Conservation (phyloP, 2,329 filamentous ascomycete species). For the Penicillium occitanis region DNA sequence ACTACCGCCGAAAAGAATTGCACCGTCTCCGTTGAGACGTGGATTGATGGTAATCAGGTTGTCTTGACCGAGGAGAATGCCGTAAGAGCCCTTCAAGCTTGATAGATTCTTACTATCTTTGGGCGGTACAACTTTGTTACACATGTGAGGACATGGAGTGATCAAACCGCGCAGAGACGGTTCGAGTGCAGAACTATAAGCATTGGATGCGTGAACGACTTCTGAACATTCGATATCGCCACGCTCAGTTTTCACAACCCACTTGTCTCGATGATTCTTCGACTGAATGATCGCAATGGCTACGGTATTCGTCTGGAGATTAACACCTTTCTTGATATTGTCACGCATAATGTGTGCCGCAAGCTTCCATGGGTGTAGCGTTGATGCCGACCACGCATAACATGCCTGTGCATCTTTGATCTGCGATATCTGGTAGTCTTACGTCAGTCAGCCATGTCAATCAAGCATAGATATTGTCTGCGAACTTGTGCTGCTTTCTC, state of each 20-base stretch:
- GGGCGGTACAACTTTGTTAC: conserved; percentile 1
- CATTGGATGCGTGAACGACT: conserved; percentile 11
- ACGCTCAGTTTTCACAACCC: conserved; percentile 8
- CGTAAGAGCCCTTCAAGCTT: conserved; percentile 4
- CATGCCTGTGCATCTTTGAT: conserved; percentile 13
- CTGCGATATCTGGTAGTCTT: background rate
- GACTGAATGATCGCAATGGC: background rate
- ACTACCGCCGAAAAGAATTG: conserved; percentile 6
- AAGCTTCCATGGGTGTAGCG: conserved; percentile 9
- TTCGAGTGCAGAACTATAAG: conserved; percentile 11
- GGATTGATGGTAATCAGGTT: conserved; percentile 1
- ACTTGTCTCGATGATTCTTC: background rate
- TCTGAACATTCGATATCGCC: conserved; percentile 3
- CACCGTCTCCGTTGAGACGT: conserved; percentile 8
- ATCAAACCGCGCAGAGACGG: conserved; percentile 4
- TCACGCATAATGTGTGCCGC: conserved; percentile 12
- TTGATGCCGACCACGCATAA: conserved; percentile 11
- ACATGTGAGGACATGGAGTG: conserved; percentile 10
- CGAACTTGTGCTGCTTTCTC: background rate
- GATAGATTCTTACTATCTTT: background rate
- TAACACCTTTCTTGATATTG: conserved; percentile 3
- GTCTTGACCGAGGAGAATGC: background rate
- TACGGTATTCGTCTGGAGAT: conserved; percentile 3
- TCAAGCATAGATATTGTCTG: background rate
- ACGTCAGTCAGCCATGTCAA: background rate